These are phyloP conservation scores for Nephelium lappaceum DNA, from an alignment of 345 rosid genomes.

Conservation along the genomic window DNA sequence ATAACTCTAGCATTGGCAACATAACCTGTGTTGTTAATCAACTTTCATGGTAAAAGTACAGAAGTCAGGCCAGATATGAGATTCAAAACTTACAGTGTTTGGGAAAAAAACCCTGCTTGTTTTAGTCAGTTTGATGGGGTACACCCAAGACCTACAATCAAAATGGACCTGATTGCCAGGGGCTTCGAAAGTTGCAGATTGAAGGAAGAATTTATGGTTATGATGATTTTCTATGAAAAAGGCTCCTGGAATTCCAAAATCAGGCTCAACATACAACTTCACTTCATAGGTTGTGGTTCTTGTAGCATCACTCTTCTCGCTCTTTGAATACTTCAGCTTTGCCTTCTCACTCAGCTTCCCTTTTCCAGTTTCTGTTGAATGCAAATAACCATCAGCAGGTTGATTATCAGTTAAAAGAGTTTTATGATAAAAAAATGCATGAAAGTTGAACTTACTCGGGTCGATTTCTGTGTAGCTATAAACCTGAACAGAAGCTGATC, in stretches of 20 bases:
- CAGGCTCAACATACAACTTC: constrained; percentile 36
- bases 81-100: constrained; percentile 35
- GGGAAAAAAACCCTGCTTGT: constrained; percentile 54
- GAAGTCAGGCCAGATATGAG: background rate
- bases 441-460: constrained; percentile 40
- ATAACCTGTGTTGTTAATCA: background rate
- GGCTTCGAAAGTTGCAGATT: constrained; percentile 36
- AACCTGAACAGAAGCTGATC: constrained; percentile 45
- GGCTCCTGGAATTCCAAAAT: constrained; percentile 61
- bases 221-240: constrained; percentile 42
- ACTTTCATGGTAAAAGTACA: background rate
- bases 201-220: constrained; percentile 56
- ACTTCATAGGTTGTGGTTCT: constrained; percentile 34
- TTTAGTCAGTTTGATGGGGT: constrained; percentile 45
- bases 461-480: constrained; percentile 48
- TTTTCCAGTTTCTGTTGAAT: constrained; percentile 36
- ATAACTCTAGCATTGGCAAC: constrained; percentile 39
- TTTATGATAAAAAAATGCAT: background rate
- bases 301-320: constrained; percentile 30
- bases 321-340: constrained; percentile 37
- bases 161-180: constrained; percentile 32
- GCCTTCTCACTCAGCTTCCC: constrained; percentile 52
- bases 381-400: constrained; percentile 15
- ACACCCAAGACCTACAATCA: constrained; percentile 62
- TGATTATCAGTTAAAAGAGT: background rate